These are phyloP conservation scores for Lepidium aucheri DNA, from an alignment of 345 rosid genomes.

Conservation along the genomic window DNA sequence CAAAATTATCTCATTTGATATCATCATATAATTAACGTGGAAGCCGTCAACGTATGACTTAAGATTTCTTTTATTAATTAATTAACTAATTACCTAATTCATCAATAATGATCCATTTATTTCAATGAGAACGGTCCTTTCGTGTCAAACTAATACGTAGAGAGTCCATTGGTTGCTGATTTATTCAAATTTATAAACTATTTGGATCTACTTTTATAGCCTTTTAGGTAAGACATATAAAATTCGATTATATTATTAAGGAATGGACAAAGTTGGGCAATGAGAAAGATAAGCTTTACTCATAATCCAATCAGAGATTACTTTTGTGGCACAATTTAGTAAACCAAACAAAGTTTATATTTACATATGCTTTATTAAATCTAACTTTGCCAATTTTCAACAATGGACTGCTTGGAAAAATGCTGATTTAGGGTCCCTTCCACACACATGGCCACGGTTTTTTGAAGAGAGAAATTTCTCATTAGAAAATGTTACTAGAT, in stretches of 20 bases:
- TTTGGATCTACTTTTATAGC: conserved; percentile 11
- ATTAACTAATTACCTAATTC: not conserved
- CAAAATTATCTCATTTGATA: conserved; percentile 4
- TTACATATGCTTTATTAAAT: not conserved
- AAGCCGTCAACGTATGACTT: conserved; percentile 19
- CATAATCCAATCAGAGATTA: conserved; percentile 13
- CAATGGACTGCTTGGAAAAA: conserved; percentile 12
- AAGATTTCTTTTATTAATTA: not conserved
- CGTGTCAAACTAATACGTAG: conserved; percentile 25
- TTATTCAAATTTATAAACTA: conserved; percentile 1
- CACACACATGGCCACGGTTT: not conserved
- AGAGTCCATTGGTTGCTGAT: conserved; percentile 17
- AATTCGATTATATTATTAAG: not conserved
- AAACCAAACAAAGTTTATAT: conserved; percentile 9
- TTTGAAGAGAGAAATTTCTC: not conserved
- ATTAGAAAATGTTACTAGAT: not conserved
- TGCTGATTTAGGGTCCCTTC: not conserved
- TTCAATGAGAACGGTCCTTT: conserved; percentile 12
- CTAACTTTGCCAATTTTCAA: conserved; percentile 12
- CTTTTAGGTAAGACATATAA: conserved; percentile 15
- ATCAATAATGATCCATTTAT: conserved; percentile 10
- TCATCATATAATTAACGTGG: conserved; percentile 14
- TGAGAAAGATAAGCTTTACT: conserved; percentile 2
- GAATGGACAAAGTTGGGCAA: not conserved
- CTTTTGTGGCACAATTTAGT: conserved; percentile 3